Percentiles rank a stretch among this genome's conserved stretches.
These are phyloP conservation scores for Volvariella volvacea DNA, from an alignment of 1,284 basidiomycete species.

Conservation along the genomic window DNA sequence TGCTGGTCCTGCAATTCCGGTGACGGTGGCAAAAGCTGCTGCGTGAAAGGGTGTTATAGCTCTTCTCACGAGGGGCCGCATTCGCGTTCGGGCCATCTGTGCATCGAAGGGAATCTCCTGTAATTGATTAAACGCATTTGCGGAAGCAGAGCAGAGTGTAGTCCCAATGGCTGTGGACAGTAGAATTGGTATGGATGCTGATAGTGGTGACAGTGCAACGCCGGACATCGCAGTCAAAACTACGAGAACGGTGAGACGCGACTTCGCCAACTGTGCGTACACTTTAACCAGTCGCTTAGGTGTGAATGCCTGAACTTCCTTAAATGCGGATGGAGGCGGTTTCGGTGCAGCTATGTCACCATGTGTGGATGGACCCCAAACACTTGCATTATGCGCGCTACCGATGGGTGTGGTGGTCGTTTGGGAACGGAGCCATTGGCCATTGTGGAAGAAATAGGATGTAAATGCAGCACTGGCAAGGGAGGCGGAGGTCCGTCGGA, in stretches of 20 bases:
- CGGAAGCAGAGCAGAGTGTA: constrained; percentile 86
- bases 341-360: constrained; percentile 7
- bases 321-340: constrained; percentile 21
- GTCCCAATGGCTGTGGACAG: constrained; percentile 88
- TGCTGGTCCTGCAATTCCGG: constrained; percentile 73
- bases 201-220: constrained; percentile 87
- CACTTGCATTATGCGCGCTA: constrained; percentile 10
- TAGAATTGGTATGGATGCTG: constrained; percentile 76
- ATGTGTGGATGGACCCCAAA: constrained; percentile 11
- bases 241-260: constrained; percentile 82
- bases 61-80: constrained; percentile 82
- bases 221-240: constrained; percentile 90
- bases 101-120: constrained; percentile 96
- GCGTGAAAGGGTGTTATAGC: constrained; percentile 85
- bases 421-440: constrained; percentile 28
- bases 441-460: constrained; percentile 57
- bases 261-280: constrained; percentile 86
- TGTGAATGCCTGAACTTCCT: constrained; percentile 29
- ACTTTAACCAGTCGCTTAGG: constrained; percentile 52
- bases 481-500: constrained; percentile 4
- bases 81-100: constrained; percentile 91
- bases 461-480: constrained; percentile 27
- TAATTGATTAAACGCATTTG: constrained; percentile 93
- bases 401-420: not conserved
- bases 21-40: constrained; percentile 67